These are phyloP conservation scores for Russula ochroleuca DNA, from an alignment of 768 basidiomycete genomes.

Conservation along the genomic window DNA sequence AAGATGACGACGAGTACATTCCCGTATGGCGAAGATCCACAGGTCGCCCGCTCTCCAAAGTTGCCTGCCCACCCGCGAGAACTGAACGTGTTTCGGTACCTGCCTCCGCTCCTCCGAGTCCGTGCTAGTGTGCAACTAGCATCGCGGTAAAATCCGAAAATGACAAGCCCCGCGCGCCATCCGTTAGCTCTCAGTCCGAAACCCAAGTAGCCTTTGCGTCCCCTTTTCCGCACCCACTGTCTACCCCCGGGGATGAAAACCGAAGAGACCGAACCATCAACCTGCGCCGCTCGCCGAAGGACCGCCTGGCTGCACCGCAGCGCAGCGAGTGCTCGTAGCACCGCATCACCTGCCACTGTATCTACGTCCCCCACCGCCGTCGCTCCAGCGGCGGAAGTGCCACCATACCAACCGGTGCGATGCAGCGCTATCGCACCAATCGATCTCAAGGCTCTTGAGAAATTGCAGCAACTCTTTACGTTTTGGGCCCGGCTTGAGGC, in stretches of 20 bases:
- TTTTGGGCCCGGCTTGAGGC: conserved; percentile 8
- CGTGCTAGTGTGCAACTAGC: not conserved
- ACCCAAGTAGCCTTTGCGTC: not conserved
- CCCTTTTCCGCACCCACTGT: not conserved
- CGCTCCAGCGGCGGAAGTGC: not conserved
- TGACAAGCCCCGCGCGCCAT: not conserved
- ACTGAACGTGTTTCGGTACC: not conserved
- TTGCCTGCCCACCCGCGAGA: not conserved
- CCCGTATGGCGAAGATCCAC: not conserved
- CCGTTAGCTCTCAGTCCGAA: not conserved
- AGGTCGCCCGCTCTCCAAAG: conserved; percentile 6
- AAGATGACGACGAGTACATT: conserved; percentile 2
- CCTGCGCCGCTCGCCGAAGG: conserved; percentile 5
- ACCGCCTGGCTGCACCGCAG: conserved; percentile 10
- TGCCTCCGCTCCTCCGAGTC: not conserved
- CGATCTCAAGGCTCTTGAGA: conserved; percentile 13
- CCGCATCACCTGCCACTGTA: not conserved
- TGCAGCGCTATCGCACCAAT: conserved; percentile 12
- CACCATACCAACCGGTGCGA: not conserved
- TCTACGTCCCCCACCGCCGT: not conserved
- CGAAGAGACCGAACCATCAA: not conserved
- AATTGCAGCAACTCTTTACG: conserved; percentile 15
- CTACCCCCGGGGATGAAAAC: conserved; percentile 1
- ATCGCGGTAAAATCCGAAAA: not conserved
- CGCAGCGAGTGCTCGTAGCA: not conserved